These are phyloP conservation scores for Santalum album DNA, from an alignment of 164 flowering plant species.

Conservation along the genomic window DNA sequence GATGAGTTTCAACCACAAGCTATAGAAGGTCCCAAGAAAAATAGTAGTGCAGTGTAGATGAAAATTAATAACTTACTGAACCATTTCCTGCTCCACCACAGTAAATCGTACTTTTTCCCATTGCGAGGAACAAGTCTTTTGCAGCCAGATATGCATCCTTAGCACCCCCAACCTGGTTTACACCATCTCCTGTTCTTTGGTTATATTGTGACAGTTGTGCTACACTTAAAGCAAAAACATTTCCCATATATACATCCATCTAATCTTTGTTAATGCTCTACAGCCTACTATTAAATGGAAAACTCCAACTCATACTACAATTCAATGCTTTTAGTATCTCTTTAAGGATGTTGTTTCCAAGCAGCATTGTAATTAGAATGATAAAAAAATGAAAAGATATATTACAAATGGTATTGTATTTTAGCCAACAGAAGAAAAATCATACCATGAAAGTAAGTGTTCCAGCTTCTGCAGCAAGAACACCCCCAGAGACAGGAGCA, in stretches of 20 bases:
- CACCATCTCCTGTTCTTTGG: conserved; percentile 2
- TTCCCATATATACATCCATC: background rate
- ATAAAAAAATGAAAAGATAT: no score
- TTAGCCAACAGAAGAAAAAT: conserved; percentile 5
- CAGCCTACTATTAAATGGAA: no score
- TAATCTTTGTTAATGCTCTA: background rate
- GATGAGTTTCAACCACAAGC: no score
- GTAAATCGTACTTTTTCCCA: conserved; percentile 72
- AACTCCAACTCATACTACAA: no score
- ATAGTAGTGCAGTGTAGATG: no score
- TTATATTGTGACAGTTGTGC: background rate
- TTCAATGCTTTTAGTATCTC: no score
- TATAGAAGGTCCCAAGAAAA: no score
- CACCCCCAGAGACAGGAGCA: conserved; percentile 98
- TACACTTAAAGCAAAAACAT: background rate
- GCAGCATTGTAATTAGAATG: no score
- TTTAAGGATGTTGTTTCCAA: no score
- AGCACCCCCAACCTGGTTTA: conserved; percentile 75
- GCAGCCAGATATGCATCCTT: conserved; percentile 72
- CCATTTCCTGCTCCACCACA: conserved; percentile 93
- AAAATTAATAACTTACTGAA: conserved; percentile 39
- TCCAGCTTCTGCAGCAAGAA: conserved; percentile 83
- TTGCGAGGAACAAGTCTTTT: conserved; percentile 58
- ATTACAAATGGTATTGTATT: no score
- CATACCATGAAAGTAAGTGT: conserved; percentile 91